Evolutionary conservation across 495 filamentous ascomycete species (phyloP), one percentile per base, ranked within the genome.

Genomic region (Hypoxylon crocopeplum): DNA sequence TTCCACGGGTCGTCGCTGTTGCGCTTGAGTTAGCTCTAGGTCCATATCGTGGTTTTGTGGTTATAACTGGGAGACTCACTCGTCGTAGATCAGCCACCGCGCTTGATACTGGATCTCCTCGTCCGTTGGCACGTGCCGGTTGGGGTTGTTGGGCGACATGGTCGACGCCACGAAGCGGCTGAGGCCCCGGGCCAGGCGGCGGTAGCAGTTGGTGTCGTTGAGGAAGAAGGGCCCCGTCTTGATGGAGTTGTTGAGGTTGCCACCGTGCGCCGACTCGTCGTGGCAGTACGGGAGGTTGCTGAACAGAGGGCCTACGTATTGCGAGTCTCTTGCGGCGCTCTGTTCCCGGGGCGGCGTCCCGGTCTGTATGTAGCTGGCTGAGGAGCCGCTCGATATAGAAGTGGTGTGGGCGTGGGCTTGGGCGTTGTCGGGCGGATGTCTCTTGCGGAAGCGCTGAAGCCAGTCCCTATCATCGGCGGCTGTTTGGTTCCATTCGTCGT

Each of bases 401-500:
- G 16, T 51, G 19, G 20, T 39, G 12, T 16, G 48, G 55, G 25
- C 21, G 7, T 47, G 48, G 19, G 20, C 38, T 11, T 16, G 48
- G 55, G 25, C 21, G 7, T 47, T 13, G 0, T 36, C 41, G 5
- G n/a, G 22, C 1, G 54, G 42, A 40, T 82, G 72, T 29, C 74
- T 69, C 41, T 70, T 40, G 38, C 71, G 74, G 50, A 84, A 83
- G 5, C 70, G 63, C 15, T 68, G 61, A 6, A 91, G 74, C 84
- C 86, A 88, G 1, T 79, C 68, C 2, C 75, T 72, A 51, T 91
- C 86, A 59, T 91, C 88, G 5, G 87, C 84, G 16, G 82, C 85
- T 0, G 87, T 90, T 68, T 88, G 87, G 50, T 89, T 89, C 86
- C 86, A 91, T 15, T 78, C 77, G 56, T 90, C 88, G 49, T 87